Evolutionary conservation across 2,329 filamentous ascomycete species (phyloP), one percentile per base, ranked within the genome.

Genomic region (Diplodia scrobiculata): DNA sequence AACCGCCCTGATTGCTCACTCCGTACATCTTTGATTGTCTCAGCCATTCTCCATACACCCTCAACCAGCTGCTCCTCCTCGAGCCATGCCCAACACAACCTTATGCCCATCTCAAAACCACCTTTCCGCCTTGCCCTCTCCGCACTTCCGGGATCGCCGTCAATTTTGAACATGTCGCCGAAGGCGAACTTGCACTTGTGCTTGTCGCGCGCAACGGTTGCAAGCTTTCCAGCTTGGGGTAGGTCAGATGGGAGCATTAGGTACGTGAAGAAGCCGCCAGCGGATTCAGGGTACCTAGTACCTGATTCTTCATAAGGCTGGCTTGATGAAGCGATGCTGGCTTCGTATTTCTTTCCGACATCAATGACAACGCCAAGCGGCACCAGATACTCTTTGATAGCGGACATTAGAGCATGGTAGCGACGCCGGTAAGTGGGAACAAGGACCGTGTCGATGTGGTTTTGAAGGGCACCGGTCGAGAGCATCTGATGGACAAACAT

Each of bases 191-290:
- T 82, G 64, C 96, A 76, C 54, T 87, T 86, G 75, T 90, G 88
- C 65, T 89, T 85, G 21, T 81, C 77, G 71, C 83, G 79, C 14
- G 88, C 88, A 48, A 81, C 80, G 70, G 82, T 77, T 4, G 85
- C 84, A 36, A 92, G 79, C 7, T 83, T 81, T 29, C 78, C 78
- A 32, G 84, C 86, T 7, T 82, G 80, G 62, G 89, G 78, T 51
- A 73, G 64, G 68, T 75, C 68, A 0, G 88, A 87, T 3, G 96
- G 76, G 1, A 81, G 83, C 58, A 62, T 51, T 29, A 96, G 76
- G 91, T 92, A 97, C 54, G 96, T 80, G 75, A 96, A 97, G 74
- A 93, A 97, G 0, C 92, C 92, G 0, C 92, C 92, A 38, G 89
- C 89, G 2, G 88, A 76, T 2, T 80, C 74, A 27, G 79, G 77